Conservation (phyloP, 2,329 filamentous ascomycete species). For the Alternaria metachromatica region DNA sequence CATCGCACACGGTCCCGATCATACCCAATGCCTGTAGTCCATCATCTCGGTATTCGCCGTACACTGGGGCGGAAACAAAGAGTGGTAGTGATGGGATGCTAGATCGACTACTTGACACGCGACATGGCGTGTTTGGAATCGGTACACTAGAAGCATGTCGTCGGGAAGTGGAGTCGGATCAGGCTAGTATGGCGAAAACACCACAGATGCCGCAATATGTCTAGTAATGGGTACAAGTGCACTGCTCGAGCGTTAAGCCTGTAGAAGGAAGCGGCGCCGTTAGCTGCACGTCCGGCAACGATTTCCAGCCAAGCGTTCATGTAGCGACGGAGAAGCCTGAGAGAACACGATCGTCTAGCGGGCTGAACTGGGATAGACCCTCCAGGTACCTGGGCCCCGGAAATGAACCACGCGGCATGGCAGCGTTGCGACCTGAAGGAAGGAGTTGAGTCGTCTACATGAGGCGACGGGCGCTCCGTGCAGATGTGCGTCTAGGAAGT, state of each 20-base stretch:
- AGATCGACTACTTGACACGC: not conserved
- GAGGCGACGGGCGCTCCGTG: not conserved
- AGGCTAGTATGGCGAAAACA: not conserved
- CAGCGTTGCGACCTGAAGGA: not conserved
- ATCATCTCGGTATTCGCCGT: constrained; percentile 3
- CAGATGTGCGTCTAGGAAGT: constrained; percentile 5
- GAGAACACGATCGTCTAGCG: not conserved
- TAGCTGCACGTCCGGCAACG: not conserved
- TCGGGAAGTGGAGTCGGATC: not conserved
- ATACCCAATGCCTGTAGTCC: not conserved
- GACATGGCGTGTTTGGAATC: constrained; percentile 7
- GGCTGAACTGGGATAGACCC: not conserved
- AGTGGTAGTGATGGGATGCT: constrained; percentile 4
- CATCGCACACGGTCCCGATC: not conserved
- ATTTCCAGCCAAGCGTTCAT: not conserved
- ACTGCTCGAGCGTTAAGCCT: not conserved
- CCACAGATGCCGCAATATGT: not conserved
- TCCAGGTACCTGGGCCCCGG: not conserved
- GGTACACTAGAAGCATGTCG: not conserved
- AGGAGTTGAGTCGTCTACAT: not conserved
- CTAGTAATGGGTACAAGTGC: not conserved
- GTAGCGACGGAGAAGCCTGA: not conserved
- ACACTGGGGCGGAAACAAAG: not conserved
- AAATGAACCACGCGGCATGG: constrained; percentile 3
- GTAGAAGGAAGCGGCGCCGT: not conserved